These are phyloP conservation scores for Bathelium albidoporum DNA, from an alignment of 495 filamentous ascomycete genomes.

Conservation along the genomic window DNA sequence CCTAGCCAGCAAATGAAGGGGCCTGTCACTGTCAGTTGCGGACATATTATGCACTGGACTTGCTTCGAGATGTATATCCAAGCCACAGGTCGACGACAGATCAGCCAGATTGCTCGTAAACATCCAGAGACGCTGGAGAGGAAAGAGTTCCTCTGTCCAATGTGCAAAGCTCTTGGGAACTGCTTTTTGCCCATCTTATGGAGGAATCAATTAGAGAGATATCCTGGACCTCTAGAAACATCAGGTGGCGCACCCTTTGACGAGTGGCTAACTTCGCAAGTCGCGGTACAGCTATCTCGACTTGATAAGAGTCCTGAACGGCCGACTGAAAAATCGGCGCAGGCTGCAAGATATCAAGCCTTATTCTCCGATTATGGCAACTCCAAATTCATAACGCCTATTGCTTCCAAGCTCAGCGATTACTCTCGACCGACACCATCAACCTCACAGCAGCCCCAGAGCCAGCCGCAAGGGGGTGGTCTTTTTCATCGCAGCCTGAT, in stretches of 20 bases:
- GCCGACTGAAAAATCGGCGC: slow-evolving; percentile 8
- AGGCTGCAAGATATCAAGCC: slow-evolving; percentile 24
- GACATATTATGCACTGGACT: slow-evolving; percentile 95
- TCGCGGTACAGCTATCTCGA: slow-evolving; percentile 34
- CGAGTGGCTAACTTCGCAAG: slow-evolving; percentile 45
- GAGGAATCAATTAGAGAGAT: slow-evolving; percentile 78
- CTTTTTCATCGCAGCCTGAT: slow-evolving; percentile 32
- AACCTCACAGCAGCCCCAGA: background rate
- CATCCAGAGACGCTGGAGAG: slow-evolving; percentile 68
- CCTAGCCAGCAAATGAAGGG: slow-evolving; percentile 52
- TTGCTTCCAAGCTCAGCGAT: slow-evolving; percentile 45
- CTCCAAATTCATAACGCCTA: slow-evolving; percentile 47
- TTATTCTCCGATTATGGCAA: slow-evolving; percentile 55
- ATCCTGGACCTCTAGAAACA: slow-evolving; percentile 52
- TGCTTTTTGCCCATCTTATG: slow-evolving; percentile 91
- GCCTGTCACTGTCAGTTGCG: slow-evolving; percentile 82
- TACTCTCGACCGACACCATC: background rate
- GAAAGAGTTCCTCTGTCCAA: slow-evolving; percentile 92
- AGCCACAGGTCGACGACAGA: slow-evolving; percentile 71
- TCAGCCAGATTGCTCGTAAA: slow-evolving; percentile 81
- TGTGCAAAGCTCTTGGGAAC: slow-evolving; percentile 96
- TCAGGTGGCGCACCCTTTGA: slow-evolving; percentile 40
- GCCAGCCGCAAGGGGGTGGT: background rate
- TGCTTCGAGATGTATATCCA: slow-evolving; percentile 89
- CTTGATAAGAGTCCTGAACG: slow-evolving; percentile 30